These are phyloP conservation scores for Kodamaea nitidulidarum DNA, from an alignment of 805 yeast genomes.

Conservation along the genomic window DNA sequence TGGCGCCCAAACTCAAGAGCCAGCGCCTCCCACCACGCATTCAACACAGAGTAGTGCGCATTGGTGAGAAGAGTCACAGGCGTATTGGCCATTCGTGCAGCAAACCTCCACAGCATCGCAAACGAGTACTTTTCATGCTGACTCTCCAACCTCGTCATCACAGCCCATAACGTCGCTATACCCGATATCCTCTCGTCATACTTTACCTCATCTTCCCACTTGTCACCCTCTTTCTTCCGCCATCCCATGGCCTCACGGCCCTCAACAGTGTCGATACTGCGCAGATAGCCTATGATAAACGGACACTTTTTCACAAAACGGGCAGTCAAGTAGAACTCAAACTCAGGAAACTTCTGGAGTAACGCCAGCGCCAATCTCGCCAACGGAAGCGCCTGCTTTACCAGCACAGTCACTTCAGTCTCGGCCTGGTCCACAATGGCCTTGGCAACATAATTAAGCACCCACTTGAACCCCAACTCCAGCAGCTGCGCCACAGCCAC, in stretches of 20 bases:
- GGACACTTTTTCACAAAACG: constrained; percentile 92
- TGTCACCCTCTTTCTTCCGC: constrained; percentile 43
- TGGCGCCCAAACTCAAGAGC: constrained; percentile 50
- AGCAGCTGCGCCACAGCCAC: constrained; percentile 46
- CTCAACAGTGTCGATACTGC: constrained; percentile 71
- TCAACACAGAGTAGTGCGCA: constrained; percentile 65
- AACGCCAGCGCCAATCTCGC: constrained; percentile 60
- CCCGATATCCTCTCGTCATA: constrained; percentile 89
- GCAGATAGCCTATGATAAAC: constrained; percentile 73
- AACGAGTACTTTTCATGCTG: constrained; percentile 28
- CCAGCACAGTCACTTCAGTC: constrained; percentile 78
- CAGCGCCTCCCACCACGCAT: constrained; percentile 91
- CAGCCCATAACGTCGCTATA: constrained; percentile 74
- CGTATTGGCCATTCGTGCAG: constrained; percentile 68
- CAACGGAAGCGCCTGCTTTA: constrained; percentile 74
- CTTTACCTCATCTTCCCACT: constrained; percentile 59
- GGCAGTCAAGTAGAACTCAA: constrained; percentile 61
- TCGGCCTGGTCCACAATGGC: constrained; percentile 89
- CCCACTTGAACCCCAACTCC: constrained; percentile 62
- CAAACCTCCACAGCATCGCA: constrained; percentile 55
- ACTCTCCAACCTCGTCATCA: constrained; percentile 49
- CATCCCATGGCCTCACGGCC: constrained; percentile 88
- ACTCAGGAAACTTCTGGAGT: constrained; percentile 44
- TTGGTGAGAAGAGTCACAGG: constrained; percentile 49
- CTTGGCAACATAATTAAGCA: constrained; percentile 78